Percentiles rank a stretch among this genome's conserved stretches.
These are phyloP conservation scores for Penicillium desertorum DNA, from an alignment of 495 filamentous ascomycete genomes.

Conservation along the genomic window DNA sequence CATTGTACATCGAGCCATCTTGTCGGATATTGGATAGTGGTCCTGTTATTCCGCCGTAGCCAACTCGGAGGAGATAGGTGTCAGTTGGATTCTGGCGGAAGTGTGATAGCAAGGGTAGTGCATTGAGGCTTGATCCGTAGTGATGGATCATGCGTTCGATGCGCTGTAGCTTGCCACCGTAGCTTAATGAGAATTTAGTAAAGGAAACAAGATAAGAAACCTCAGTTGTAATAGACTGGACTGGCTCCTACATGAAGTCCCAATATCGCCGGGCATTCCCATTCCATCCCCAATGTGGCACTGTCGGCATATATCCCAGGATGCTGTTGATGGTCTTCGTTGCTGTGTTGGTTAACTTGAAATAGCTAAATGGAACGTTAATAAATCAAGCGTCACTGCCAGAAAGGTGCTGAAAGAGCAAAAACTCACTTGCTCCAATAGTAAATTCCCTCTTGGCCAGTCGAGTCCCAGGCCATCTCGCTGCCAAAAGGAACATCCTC, in stretches of 20 bases:
- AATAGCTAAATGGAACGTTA: not conserved
- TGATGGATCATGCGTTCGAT: constrained; percentile 58
- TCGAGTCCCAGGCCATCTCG: constrained; percentile 54
- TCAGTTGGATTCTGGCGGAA: constrained; percentile 40
- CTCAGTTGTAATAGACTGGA: not conserved
- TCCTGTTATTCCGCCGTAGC: constrained; percentile 23
- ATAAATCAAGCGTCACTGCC: not conserved
- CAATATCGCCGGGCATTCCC: not conserved
- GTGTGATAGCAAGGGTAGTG: constrained; percentile 47
- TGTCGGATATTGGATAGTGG: constrained; percentile 52
- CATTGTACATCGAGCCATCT: constrained; percentile 49
- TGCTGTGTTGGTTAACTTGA: not conserved
- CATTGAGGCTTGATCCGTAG: constrained; percentile 55
- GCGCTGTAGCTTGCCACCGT: constrained; percentile 42
- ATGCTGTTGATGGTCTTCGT: not conserved
- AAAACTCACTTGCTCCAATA: not conserved
- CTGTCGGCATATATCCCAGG: not conserved
- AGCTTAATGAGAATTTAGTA: not conserved
- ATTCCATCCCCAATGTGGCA: not conserved
- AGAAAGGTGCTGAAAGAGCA: not conserved
- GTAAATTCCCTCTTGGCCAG: not conserved
- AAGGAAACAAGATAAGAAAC: not conserved
- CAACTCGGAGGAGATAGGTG: not conserved
- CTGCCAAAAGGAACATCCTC: constrained; percentile 51
- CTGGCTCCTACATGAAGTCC: not conserved